Conservation (phyloP, 306 rosid genomes). For the Prunus mume region DNA sequence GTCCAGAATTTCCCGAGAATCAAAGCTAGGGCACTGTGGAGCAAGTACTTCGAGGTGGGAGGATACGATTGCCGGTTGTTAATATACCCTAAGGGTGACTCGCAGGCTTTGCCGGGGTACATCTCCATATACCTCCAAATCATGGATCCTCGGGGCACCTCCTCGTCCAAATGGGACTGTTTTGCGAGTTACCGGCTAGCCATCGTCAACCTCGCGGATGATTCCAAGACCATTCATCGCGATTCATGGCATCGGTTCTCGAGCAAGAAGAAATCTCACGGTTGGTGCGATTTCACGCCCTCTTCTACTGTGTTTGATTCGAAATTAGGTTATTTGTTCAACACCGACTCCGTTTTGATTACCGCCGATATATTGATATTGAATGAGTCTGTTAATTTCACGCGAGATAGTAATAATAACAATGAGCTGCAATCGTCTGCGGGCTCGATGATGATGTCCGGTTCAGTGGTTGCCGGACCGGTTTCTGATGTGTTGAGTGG, state of each 20-base stretch:
- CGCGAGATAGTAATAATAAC: conserved; percentile 79
- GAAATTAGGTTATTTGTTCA: conserved; percentile 68
- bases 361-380: conserved; percentile 90
- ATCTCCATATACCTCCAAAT: conserved; percentile 96
- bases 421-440: conserved; percentile 67
- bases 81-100: conserved; percentile 93
- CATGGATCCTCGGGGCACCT: conserved; percentile 99
- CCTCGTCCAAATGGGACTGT: conserved; percentile 98
- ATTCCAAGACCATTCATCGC: conserved; percentile 85
- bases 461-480: conserved; percentile 62
- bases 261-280: conserved; percentile 93
- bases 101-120: conserved; percentile 92
- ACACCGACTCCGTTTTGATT: conserved; percentile 73
- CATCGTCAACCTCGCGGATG: conserved; percentile 72
- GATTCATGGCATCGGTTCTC: conserved; percentile 99
- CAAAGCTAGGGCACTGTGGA: conserved; percentile 98
- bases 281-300: conserved; percentile 97
- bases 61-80: conserved; percentile 95
- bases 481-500: conserved; percentile 83
- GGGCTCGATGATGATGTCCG: conserved; percentile 30
- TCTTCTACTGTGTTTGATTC: conserved; percentile 88
- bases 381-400: conserved; percentile 82
- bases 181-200: conserved; percentile 94
- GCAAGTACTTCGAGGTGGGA: conserved; percentile 99
- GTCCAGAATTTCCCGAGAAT: conserved; percentile 80